Evolutionary conservation across 169 alveolate species (phyloP).

Genomic region (Besnoitia besnoiti): DNA sequence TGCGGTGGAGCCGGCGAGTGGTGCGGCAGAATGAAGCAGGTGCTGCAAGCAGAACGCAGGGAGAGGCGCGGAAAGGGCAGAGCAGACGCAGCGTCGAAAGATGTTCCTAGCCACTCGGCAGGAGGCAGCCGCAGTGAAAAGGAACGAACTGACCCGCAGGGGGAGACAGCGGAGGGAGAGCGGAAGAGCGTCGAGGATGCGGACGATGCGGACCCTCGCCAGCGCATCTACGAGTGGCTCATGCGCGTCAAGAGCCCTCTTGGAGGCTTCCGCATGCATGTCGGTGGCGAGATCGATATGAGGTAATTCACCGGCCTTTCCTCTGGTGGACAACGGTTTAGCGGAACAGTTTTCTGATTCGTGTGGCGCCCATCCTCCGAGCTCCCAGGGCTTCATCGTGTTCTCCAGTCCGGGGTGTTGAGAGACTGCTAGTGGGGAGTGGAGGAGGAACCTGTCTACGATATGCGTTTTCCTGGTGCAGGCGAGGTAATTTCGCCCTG

Average conservation of each 20-base stretch:
- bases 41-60: not conserved
- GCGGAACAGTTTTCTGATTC: too few species aligned
- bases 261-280: conserved; percentile 90
- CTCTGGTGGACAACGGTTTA: too few species aligned
- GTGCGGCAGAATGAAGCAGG: not conserved
- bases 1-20: conserved; percentile 4
- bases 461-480: too few species aligned
- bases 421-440: too few species aligned
- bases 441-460: not conserved
- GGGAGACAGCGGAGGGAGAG: conserved; percentile 58
- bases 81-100: not conserved
- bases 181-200: conserved; percentile 78
- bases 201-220: conserved; percentile 75
- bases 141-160: not conserved
- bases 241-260: conserved; percentile 19
- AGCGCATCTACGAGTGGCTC: conserved; percentile 62
- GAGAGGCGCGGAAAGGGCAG: not conserved
- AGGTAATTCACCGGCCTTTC: conserved; percentile 69
- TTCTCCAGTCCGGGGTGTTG: too few species aligned
- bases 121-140: not conserved
- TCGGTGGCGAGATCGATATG: conserved; percentile 93
- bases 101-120: not conserved
- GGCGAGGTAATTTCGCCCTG: too few species aligned
- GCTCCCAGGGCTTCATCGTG: too few species aligned
- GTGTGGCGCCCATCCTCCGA: too few species aligned